Percentiles rank a stretch among this genome's conserved stretches.
These are phyloP conservation scores for Aureobasidium sp. DNA, from an alignment of 2,329 filamentous ascomycete genomes.

Conservation along the genomic window DNA sequence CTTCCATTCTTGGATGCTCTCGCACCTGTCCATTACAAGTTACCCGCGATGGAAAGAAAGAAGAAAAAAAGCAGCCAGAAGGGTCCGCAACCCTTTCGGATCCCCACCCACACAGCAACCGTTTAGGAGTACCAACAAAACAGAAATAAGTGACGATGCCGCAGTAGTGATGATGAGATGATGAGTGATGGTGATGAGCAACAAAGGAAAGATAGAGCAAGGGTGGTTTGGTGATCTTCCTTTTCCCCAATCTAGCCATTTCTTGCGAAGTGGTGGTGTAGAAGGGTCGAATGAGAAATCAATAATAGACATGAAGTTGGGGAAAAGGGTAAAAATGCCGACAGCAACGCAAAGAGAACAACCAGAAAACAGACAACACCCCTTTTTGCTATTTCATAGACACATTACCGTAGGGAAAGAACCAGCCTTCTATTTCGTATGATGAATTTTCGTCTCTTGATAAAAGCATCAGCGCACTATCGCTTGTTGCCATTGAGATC, in stretches of 20 bases:
- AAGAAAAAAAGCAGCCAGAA: neutral
- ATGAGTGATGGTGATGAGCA: neutral
- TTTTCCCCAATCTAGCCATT: neutral
- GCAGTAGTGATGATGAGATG: neutral
- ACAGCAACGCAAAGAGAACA: slow-evolving; percentile 3
- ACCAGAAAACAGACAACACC: neutral
- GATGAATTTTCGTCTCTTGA: neutral
- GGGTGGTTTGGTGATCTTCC: neutral
- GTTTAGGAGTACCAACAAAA: neutral
- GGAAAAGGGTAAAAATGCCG: neutral
- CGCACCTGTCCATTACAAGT: neutral
- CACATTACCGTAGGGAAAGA: slow-evolving; percentile 7
- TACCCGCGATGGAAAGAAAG: neutral
- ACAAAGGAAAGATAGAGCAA: neutral
- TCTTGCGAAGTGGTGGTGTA: neutral
- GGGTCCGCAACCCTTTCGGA: neutral
- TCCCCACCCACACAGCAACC: slow-evolving; percentile 6
- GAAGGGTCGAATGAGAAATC: neutral
- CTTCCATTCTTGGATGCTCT: neutral
- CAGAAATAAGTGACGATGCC: neutral
- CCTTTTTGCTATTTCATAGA: neutral
- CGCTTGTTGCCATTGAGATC: slow-evolving; percentile 1
- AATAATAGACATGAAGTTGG: neutral
- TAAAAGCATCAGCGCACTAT: neutral
- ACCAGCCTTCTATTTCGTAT: neutral